A percentile compares a stretch with the other conserved stretches of the same genome.
Evolutionary conservation across 192 early-diverging fungal genomes (phyloP).

Genomic region (Entomortierella lignicola): DNA sequence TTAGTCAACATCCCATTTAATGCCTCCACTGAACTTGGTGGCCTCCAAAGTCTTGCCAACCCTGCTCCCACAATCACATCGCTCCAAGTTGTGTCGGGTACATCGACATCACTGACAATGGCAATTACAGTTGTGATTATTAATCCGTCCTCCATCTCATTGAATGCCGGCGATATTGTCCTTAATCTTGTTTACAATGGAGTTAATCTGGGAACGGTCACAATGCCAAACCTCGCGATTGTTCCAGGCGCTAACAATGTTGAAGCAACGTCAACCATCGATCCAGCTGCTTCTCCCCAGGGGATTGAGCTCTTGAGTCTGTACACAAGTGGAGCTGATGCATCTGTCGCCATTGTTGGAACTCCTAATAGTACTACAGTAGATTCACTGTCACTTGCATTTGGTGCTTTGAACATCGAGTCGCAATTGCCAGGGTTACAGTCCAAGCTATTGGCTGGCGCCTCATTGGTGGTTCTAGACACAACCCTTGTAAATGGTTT

Average conservation of each 20-base stretch:
- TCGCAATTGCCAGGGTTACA: constrained; percentile 59
- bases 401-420: constrained; percentile 47
- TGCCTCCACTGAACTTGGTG: constrained; percentile 55
- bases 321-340: constrained; percentile 57
- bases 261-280: constrained; percentile 54
- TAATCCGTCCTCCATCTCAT: constrained; percentile 60
- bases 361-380: constrained; percentile 54
- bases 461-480: constrained; percentile 47
- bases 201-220: constrained; percentile 53
- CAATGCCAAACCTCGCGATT: constrained; percentile 54
- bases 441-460: constrained; percentile 45
- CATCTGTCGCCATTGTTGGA: constrained; percentile 53
- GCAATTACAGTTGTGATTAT: constrained; percentile 55
- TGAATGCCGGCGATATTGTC: constrained; percentile 56
- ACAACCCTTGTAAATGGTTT: constrained; percentile 49
- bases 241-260: constrained; percentile 56
- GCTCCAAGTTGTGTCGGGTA: constrained; percentile 60
- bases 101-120: constrained; percentile 47
- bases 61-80: constrained; percentile 56
- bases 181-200: constrained; percentile 53
- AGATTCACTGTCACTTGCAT: constrained; percentile 55
- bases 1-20: constrained; percentile 59
- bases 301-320: constrained; percentile 59
- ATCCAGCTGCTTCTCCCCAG: constrained; percentile 50
- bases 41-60: constrained; percentile 58